phyloP scores from a whole-genome alignment of 1,284 basidiomycete species.

The Wolfiporia cocos region DNA sequence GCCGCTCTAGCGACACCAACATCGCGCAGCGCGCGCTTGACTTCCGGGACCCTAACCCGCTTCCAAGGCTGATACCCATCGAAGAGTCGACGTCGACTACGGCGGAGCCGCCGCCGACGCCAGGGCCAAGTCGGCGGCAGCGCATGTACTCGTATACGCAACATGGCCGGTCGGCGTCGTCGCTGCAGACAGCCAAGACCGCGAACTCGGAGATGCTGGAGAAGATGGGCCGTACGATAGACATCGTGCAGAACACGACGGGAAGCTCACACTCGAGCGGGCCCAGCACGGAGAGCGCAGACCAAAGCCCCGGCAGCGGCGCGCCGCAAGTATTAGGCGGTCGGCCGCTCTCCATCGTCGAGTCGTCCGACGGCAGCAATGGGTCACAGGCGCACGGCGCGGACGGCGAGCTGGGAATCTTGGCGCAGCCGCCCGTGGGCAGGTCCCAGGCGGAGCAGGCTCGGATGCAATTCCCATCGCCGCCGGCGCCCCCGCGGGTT shows the following conservation, averaged over 20 bases:
- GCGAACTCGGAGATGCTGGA: constrained; percentile 63
- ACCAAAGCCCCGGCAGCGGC: constrained; percentile 1
- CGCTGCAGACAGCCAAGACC: constrained; percentile 29
- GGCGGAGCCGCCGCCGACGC: constrained; percentile 6
- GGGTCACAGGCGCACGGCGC: constrained; percentile 4
- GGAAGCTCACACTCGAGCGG: constrained; percentile 28
- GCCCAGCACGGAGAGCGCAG: constrained; percentile 12
- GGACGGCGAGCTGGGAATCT: neutral
- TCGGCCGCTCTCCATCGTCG: neutral
- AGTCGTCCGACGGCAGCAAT: constrained; percentile 6
- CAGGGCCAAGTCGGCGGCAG: constrained; percentile 8
- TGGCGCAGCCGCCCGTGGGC: constrained; percentile 20
- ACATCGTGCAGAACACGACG: constrained; percentile 54
- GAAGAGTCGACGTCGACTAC: constrained; percentile 40
- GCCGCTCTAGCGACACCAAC: constrained; percentile 23
- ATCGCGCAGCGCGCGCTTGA: constrained; percentile 30
- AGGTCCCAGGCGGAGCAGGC: constrained; percentile 12
- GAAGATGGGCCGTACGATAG: constrained; percentile 54
- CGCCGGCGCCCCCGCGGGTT: constrained; percentile 5
- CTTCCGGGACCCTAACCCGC: constrained; percentile 69
- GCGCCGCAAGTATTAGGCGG: neutral
- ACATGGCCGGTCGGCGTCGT: constrained; percentile 22
- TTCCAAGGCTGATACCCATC: constrained; percentile 51
- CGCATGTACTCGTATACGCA: constrained; percentile 16
- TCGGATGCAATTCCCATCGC: constrained; percentile 3